A percentile compares a stretch with the other conserved stretches of the same genome.
Evolutionary conservation across 805 yeast genomes (phyloP).

Genomic region (Nakazawaea ambrosiae): DNA sequence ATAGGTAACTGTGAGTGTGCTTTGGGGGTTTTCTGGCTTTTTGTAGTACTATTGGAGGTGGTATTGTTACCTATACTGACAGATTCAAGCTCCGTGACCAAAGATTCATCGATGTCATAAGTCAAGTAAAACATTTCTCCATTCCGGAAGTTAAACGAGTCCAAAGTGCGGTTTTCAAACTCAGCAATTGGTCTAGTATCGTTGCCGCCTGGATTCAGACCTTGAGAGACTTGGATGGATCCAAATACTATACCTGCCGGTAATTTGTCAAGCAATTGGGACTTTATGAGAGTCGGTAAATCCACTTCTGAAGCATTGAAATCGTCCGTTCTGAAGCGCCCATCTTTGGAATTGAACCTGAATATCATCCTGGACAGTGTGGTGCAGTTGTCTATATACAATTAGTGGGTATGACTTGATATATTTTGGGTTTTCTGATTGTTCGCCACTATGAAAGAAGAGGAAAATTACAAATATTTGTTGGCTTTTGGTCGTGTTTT

Average conservation of each 20-base stretch:
- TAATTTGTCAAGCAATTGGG: constrained; percentile 22
- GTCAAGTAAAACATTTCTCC: constrained; percentile 51
- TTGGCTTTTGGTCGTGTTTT: too few relatives aligned
- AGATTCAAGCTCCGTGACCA: not conserved
- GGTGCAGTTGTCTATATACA: too few relatives aligned
- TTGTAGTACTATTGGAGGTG: not conserved
- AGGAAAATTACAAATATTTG: too few relatives aligned
- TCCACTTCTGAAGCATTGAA: constrained; percentile 23
- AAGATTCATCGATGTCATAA: constrained; percentile 20
- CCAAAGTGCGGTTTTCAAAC: constrained; percentile 23
- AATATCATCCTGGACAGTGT: constrained; percentile 45
- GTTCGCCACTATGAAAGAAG: too few relatives aligned
- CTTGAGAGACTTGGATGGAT: constrained; percentile 32
- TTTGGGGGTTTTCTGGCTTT: constrained; percentile 13
- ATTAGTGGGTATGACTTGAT: too few relatives aligned
- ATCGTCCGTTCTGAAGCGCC: constrained; percentile 63
- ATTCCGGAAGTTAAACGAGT: constrained; percentile 44
- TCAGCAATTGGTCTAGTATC: constrained; percentile 20
- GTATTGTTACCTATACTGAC: not conserved
- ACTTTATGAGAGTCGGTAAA: not conserved
- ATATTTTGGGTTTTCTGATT: too few relatives aligned
- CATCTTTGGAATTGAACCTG: constrained; percentile 80
- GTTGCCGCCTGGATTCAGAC: constrained; percentile 38
- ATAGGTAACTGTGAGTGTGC: constrained; percentile 42
- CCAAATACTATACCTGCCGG: constrained; percentile 25